phyloP scores from a whole-genome alignment of 2,329 filamentous ascomycete genomes.

The Mollisiaceae sp. region DNA sequence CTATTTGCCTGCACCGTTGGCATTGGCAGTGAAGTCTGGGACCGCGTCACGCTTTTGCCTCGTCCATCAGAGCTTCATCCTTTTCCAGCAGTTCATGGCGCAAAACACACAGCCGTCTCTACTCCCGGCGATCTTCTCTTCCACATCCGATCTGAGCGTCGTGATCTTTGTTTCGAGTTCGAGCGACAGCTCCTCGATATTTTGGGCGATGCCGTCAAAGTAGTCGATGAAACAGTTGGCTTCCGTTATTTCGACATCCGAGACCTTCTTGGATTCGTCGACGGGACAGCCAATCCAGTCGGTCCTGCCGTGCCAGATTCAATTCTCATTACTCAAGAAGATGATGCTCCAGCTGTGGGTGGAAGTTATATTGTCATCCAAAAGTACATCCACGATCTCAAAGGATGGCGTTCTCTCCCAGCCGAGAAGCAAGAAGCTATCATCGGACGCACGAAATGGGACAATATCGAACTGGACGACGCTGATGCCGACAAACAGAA shows the following conservation, averaged over 20 bases:
- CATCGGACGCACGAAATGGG: constrained; percentile 61
- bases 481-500: constrained; percentile 50
- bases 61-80: constrained; percentile 57
- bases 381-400: constrained; percentile 61
- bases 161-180: constrained; percentile 63
- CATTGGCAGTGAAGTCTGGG: constrained; percentile 59
- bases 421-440: constrained; percentile 60
- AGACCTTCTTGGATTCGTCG: constrained; percentile 63
- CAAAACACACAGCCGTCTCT: constrained; percentile 55
- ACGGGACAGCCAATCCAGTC: constrained; percentile 63
- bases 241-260: constrained; percentile 66
- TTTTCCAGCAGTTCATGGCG: constrained; percentile 54
- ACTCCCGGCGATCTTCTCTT: constrained; percentile 63
- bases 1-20: constrained; percentile 58
- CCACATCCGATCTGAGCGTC: constrained; percentile 61
- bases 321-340: constrained; percentile 51
- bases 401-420: constrained; percentile 51
- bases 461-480: constrained; percentile 62
- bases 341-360: constrained; percentile 44
- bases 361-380: constrained; percentile 65
- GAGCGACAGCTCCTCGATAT: constrained; percentile 58
- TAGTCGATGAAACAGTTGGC: constrained; percentile 59
- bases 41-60: constrained; percentile 49
- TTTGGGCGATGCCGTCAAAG: constrained; percentile 52
- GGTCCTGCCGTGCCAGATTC: constrained; percentile 50